Evolutionary conservation across 352 stramenopile genomes (phyloP), one percentile per base, ranked within the genome.

Genomic region (Phytophthora crassamura): DNA sequence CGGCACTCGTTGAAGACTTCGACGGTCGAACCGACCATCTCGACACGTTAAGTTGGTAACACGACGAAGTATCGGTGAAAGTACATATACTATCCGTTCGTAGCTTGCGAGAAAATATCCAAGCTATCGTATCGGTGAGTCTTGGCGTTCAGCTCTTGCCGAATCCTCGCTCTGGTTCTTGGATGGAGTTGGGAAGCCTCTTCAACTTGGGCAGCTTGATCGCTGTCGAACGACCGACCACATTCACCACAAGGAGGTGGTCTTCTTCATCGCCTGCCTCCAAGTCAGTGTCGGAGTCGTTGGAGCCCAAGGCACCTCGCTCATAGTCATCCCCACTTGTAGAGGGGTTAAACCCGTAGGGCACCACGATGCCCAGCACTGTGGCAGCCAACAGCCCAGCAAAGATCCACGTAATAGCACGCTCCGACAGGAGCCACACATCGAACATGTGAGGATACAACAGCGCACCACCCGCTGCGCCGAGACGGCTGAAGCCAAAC

Each of bases 371-470:
- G 5, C 59, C 64, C 0, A 64, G 16, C 16, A 67, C 69, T 6
- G 56, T 59, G 18, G 47, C 41, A 18, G 40, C 53, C 38, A 77
- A 43, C 11, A 63, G 15, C 16, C 58, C 64, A 5, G 64, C 69
- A 40, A 77, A 77, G 11, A 71, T 46, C 69, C 69, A 77, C n/a
- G 58, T 64, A 33, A 77, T 64, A 18, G 36, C 38, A 30, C 41
- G 45, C 43, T 74, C 59, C 11, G 69, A 77, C 69, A 74, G 54
- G 9, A 71, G 30, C 69, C 64, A 77, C 48, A 74, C 64, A 28
- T 74, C 64, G 32, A 71, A 77, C 64, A 77, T 73, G 48, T 69
- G 64, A 35, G 69, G 69, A 30, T 71, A 77, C n/a, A 77, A 45
- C 15, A 73, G 14, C 1, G 53, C 56, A 36, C 68, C 64, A 20